Conservation (phyloP, 2,329 filamentous ascomycete genomes). For the Paradendryphiella salina region DNA sequence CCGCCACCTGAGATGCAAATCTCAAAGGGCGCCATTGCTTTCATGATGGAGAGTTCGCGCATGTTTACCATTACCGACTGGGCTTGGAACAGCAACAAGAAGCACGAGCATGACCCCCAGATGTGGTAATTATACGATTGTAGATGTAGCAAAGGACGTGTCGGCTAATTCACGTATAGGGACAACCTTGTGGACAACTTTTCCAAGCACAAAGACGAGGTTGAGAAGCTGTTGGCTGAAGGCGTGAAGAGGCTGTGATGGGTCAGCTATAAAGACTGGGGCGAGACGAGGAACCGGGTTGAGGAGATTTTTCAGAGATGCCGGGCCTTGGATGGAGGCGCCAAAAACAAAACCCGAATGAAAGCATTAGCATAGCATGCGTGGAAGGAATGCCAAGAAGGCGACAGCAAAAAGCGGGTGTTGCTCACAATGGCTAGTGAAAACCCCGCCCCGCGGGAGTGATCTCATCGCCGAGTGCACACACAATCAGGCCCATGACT, state of each 20-base stretch:
- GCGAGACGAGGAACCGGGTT: neutral
- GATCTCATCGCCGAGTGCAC: slow-evolving; percentile 16
- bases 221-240: slow-evolving; percentile 51
- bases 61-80: slow-evolving; percentile 45
- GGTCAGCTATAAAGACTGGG: neutral
- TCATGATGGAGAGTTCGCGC: slow-evolving; percentile 63
- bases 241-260: slow-evolving; percentile 31
- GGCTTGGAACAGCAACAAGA: slow-evolving; percentile 47
- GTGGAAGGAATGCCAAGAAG: too few species aligned
- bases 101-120: slow-evolving; percentile 52
- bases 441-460: slow-evolving; percentile 10
- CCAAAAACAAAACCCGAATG: too few species aligned
- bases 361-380: neutral
- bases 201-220: slow-evolving; percentile 51
- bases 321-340: neutral
- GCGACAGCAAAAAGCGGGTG: neutral
- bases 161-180: slow-evolving; percentile 18
- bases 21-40: slow-evolving; percentile 61
- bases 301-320: too few species aligned
- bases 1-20: slow-evolving; percentile 44
- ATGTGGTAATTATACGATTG: slow-evolving; percentile 50
- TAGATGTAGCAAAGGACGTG: accelerated
- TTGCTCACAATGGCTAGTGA: slow-evolving; percentile 1
- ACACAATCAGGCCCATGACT: slow-evolving; percentile 11
- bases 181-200: slow-evolving; percentile 60